A percentile compares a stretch with the other conserved stretches of the same genome.
Conservation (phyloP, 805 yeast species). For the Zygoascus tannicola region DNA sequence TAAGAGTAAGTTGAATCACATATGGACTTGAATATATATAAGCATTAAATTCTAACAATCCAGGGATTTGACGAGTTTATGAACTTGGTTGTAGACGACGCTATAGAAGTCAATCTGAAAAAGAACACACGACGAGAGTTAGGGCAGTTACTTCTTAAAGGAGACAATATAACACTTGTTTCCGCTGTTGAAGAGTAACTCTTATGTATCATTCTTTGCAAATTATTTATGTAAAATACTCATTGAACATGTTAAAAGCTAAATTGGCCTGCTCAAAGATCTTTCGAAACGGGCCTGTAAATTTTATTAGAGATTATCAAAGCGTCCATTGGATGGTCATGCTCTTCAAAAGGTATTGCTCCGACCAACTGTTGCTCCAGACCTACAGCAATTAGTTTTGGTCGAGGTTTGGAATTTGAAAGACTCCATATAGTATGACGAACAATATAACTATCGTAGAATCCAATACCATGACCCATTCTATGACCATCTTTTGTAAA, state of each 20-base stretch:
- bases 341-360: constrained; percentile 47
- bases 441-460: constrained; percentile 67
- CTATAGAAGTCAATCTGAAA: constrained; percentile 51
- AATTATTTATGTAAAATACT: not conserved
- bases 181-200: constrained; percentile 16
- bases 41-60: constrained; percentile 1
- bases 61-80: constrained; percentile 94
- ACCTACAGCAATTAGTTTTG: constrained; percentile 48
- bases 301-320: constrained; percentile 37
- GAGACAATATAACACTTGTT: constrained; percentile 85
- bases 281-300: constrained; percentile 5
- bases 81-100: constrained; percentile 65
- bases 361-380: constrained; percentile 52
- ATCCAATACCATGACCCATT: constrained; percentile 91
- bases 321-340: constrained; percentile 53
- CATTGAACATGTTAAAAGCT: no score
- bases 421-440: constrained; percentile 35
- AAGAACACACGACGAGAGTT: constrained; percentile 40
- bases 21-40: not conserved
- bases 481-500: constrained; percentile 47
- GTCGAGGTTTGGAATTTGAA: constrained; percentile 11
- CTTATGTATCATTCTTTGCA: not conserved
- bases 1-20: constrained; percentile 44
- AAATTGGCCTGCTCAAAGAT: no score
- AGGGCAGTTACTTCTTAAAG: constrained; percentile 65